A percentile compares a stretch with the other conserved stretches of the same genome.
phyloP scores from a whole-genome alignment of 441 rosid genomes.

The Erodium trifolium region DNA sequence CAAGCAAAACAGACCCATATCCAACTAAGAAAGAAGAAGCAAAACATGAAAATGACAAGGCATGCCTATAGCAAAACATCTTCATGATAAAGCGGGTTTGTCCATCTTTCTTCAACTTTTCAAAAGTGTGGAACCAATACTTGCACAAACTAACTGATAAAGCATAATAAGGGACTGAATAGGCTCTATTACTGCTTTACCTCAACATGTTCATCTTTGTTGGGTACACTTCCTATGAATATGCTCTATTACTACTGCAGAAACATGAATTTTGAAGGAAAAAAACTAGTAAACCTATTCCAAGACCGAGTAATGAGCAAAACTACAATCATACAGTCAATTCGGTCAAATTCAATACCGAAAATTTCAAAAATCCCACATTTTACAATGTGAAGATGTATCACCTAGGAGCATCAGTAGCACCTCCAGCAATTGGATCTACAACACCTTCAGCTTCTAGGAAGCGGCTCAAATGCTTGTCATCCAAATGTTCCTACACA shows the following conservation, averaged over 20 bases:
- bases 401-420: conserved; percentile 19
- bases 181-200: neutral
- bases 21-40: neutral
- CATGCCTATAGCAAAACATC: neutral
- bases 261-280: neutral
- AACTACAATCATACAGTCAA: neutral
- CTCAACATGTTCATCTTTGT: neutral
- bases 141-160: neutral
- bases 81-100: neutral
- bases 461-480: conserved; percentile 62
- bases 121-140: neutral
- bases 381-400: neutral
- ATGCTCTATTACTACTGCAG: too few relatives aligned
- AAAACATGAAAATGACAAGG: neutral
- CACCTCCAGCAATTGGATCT: conserved; percentile 21
- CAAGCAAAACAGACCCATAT: neutral
- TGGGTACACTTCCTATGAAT: neutral
- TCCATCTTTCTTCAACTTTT: neutral
- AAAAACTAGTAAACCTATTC: neutral
- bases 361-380: neutral
- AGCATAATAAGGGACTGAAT: neutral
- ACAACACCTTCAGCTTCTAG: conserved; percentile 46
- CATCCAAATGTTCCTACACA: conserved; percentile 64
- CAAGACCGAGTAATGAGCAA: neutral
- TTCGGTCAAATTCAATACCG: neutral